Base-by-base conservation (phyloP, 139 green algal genomes). In the Tetratostichococcus sp. region DNA sequence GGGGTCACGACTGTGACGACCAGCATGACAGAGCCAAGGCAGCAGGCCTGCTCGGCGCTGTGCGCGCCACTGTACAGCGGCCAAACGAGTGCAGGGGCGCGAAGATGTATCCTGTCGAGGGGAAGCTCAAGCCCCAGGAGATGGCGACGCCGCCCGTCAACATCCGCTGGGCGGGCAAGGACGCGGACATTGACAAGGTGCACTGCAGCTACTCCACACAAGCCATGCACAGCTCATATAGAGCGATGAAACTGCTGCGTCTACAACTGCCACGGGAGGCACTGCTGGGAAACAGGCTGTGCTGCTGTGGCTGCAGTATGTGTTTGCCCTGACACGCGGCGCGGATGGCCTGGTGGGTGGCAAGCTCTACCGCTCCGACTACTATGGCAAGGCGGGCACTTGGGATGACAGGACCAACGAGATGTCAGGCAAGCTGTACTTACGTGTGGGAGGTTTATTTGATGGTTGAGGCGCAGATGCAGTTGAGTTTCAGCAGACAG, bases 271-370 rank as follows among this genome's bases (percentile, higher is more conserved):
- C n/a, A n/a, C n/a, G n/a, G n/a, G n/a, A n/a, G n/a, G n/a, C 8
- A 17, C 33, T 62, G 43, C 25, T 50, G 1, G n/a, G n/a, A n/a
- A n/a, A n/a, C n/a, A n/a, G n/a, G n/a, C n/a, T n/a, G n/a, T n/a
- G n/a, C 33, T 62, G 43, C 25, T 50, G 1, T 81, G n/a, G n/a
- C n/a, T 81, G 77, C 71, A 81, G 77, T 81, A 72, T 75, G 79
- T 89, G 25, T 89, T 89, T 80, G 85, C 76, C 6, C 21, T 89
- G 1, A 81, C 79, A 0, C 42, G 68, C 31, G 77, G 76, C 0
- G 35, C 66, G 1, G 75, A 84, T 23, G 43, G 59, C n/a, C 78
- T 78, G 57, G 34, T 73, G n/a, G 83, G 80, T 1, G 83, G 83
- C n/a, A 72, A 69, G 3, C 30, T 90, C 16, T 90, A 65, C 72